phyloP scores from a whole-genome alignment of 345 rosid species.

The Murraya koenigii region DNA sequence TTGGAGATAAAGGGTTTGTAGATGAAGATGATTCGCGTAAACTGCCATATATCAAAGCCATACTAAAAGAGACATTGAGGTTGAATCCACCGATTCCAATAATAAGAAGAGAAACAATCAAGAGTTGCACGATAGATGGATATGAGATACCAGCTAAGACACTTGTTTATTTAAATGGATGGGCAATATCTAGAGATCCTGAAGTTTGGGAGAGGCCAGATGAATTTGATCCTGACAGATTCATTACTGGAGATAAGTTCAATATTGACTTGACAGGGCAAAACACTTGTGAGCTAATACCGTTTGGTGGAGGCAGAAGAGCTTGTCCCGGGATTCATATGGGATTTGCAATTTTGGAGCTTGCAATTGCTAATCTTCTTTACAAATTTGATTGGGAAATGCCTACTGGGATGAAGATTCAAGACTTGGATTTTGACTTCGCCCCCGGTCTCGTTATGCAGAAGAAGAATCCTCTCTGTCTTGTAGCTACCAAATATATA shows the following conservation, averaged over 20 bases:
- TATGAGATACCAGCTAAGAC: background rate
- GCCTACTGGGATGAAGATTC: slow-evolving; percentile 3
- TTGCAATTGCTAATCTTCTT: slow-evolving; percentile 22
- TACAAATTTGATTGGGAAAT: slow-evolving; percentile 27
- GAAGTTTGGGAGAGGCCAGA: slow-evolving; percentile 4
- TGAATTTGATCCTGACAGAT: slow-evolving; percentile 1
- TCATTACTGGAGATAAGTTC: background rate
- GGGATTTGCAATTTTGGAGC: slow-evolving; percentile 9
- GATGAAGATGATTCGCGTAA: slow-evolving; percentile 28
- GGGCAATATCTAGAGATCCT: slow-evolving; percentile 33
- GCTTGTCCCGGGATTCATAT: slow-evolving; percentile 22
- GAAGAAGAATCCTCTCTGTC: slow-evolving; percentile 20
- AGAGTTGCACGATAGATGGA: background rate
- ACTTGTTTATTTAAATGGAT: slow-evolving; percentile 12
- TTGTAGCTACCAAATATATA: background rate
- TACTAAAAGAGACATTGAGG: slow-evolving; percentile 44
- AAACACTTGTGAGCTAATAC: slow-evolving; percentile 17
- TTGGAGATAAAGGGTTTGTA: slow-evolving; percentile 26
- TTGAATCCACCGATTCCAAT: slow-evolving; percentile 9
- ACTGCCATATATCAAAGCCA: slow-evolving; percentile 36
- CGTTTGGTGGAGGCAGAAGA: slow-evolving; percentile 36
- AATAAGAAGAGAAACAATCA: slow-evolving; percentile 5
- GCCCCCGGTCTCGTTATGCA: slow-evolving; percentile 21
- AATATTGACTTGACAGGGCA: slow-evolving; percentile 21
- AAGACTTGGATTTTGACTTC: slow-evolving; percentile 6